Percentiles rank a stretch among this genome's conserved stretches.
phyloP scores from a whole-genome alignment of 768 basidiomycete species.

The Boletus subcaerulescens region DNA sequence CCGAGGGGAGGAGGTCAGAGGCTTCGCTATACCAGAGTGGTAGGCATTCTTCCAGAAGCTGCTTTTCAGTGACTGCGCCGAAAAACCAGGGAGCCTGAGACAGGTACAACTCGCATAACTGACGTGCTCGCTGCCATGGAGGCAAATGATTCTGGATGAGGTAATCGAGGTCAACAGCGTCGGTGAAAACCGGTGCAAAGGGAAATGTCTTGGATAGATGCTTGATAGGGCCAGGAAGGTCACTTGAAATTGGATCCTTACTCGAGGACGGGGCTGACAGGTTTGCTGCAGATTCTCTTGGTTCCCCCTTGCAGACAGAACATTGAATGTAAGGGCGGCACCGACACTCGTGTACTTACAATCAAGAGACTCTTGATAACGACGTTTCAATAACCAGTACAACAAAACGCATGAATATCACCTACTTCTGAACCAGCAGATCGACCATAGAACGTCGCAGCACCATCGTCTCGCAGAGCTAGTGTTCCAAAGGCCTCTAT shows the following conservation, averaged over 20 bases:
- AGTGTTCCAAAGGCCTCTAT: slow-evolving; percentile 70
- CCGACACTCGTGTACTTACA: slow-evolving; percentile 34
- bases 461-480: slow-evolving; percentile 67
- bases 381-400: not conserved
- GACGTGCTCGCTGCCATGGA: slow-evolving; percentile 52
- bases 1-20: slow-evolving; percentile 23
- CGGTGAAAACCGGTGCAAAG: slow-evolving; percentile 37
- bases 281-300: not conserved
- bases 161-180: slow-evolving; percentile 41
- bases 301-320: slow-evolving; percentile 23
- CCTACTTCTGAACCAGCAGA: slow-evolving; percentile 70
- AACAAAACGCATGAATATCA: slow-evolving; percentile 27
- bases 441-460: slow-evolving; percentile 68
- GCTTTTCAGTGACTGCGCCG: slow-evolving; percentile 60
- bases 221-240: slow-evolving; percentile 24
- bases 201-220: slow-evolving; percentile 47
- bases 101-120: slow-evolving; percentile 65
- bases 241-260: slow-evolving; percentile 1
- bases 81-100: slow-evolving; percentile 83
- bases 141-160: slow-evolving; percentile 54
- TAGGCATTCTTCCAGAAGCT: slow-evolving; percentile 63
- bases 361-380: slow-evolving; percentile 50
- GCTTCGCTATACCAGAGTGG: slow-evolving; percentile 64
- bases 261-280: not conserved
- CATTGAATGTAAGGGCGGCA: not conserved